Conservation (phyloP, 2,329 filamentous ascomycete species). For the Microdochium paspali region DNA sequence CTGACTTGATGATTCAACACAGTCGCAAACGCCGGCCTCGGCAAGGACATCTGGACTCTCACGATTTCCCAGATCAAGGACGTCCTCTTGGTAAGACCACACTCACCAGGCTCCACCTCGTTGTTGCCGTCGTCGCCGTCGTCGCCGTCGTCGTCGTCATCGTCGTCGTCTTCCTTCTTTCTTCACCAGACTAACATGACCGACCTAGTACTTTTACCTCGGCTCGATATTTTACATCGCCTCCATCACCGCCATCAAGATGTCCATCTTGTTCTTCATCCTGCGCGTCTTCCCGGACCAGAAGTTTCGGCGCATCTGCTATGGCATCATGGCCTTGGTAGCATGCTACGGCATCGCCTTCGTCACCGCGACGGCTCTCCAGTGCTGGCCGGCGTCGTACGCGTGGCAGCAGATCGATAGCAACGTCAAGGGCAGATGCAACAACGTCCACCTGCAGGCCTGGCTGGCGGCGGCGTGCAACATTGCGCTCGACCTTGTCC, state of each 20-base stretch:
- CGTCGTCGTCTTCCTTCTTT: too few species aligned
- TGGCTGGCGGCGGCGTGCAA: constrained; percentile 20
- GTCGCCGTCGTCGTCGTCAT: too few species aligned
- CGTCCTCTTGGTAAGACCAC: constrained; percentile 6
- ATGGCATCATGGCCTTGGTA: constrained; percentile 14
- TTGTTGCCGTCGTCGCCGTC: too few species aligned
- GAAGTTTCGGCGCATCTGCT: constrained; percentile 14
- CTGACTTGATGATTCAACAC: constrained; percentile 5
- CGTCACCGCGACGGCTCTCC: constrained; percentile 13
- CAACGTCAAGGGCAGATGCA: constrained; percentile 13
- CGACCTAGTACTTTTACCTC: constrained; percentile 19
- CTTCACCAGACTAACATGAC: too few species aligned
- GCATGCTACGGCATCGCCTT: constrained; percentile 14
- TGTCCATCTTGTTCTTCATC: constrained; percentile 22
- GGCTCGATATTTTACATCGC: constrained; percentile 20
- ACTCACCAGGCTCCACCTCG: background rate
- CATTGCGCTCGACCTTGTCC: constrained; percentile 13
- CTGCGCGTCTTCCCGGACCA: constrained; percentile 21
- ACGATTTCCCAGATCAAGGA: constrained; percentile 7
- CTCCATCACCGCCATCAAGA: constrained; percentile 20
- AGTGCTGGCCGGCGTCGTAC: constrained; percentile 20
- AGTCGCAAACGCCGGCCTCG: constrained; percentile 6
- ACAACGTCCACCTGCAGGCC: constrained; percentile 19
- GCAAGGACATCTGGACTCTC: constrained; percentile 10
- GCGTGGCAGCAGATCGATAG: constrained; percentile 18